Evolutionary conservation across 2,329 filamentous ascomycete genomes (phyloP).

Genomic region (Pyrenochaeta sp.): DNA sequence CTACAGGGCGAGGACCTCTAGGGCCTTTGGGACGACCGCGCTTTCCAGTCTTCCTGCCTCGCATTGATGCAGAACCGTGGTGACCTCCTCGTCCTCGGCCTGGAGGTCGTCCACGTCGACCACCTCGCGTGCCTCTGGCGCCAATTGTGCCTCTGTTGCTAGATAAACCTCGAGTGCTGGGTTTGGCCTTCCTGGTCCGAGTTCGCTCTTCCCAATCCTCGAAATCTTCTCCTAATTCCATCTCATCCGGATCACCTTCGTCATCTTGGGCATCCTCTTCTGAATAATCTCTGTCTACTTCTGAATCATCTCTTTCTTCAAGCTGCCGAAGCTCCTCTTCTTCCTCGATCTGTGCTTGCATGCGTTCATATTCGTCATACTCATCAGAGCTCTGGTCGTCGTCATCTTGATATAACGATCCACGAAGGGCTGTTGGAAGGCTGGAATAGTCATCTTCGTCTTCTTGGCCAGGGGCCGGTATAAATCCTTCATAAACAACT

Average conservation of each 20-base stretch:
- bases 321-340: constrained; percentile 39
- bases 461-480: constrained; percentile 45
- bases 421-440: constrained; percentile 26
- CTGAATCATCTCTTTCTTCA: constrained; percentile 39
- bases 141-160: neutral
- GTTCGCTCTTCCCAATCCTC: constrained; percentile 34
- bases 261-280: constrained; percentile 43
- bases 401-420: constrained; percentile 28
- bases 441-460: constrained; percentile 44
- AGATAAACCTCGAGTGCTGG: constrained; percentile 1
- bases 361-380: constrained; percentile 36
- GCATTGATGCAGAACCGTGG: constrained; percentile 22
- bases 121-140: constrained; percentile 24
- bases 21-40: constrained; percentile 41
- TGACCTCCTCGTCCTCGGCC: constrained; percentile 35
- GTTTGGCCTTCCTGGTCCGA: constrained; percentile 26
- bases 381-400: constrained; percentile 39
- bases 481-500: constrained; percentile 51
- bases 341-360: constrained; percentile 35
- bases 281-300: constrained; percentile 48
- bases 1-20: constrained; percentile 62
- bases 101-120: constrained; percentile 35
- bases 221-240: constrained; percentile 38
- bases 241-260: constrained; percentile 43
- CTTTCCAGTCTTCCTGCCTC: constrained; percentile 31